Evolutionary conservation across 2,329 filamentous ascomycete genomes (phyloP).

Genomic region (Cytospora paraplurivora): DNA sequence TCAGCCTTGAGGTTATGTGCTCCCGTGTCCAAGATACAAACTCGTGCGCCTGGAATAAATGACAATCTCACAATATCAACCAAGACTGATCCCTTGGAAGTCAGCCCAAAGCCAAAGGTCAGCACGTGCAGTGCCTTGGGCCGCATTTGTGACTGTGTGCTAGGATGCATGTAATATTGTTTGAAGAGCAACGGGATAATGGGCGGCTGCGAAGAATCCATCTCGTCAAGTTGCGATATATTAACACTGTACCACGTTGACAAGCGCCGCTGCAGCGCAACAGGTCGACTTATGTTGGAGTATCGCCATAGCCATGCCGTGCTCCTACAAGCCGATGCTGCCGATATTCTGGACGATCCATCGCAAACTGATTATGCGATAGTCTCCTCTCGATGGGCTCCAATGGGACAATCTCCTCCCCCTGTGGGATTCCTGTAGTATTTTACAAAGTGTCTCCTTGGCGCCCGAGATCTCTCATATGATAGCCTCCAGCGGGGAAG

Average conservation of each 20-base stretch:
- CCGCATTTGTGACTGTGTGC: neutral
- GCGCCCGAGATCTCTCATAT: neutral
- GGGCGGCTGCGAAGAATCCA: neutral
- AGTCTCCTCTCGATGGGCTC: neutral
- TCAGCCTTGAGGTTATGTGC: conserved; percentile 10
- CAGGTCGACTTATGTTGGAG: neutral
- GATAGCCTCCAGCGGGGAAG: neutral
- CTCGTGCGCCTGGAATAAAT: neutral
- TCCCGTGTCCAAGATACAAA: conserved; percentile 1
- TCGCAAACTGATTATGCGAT: neutral
- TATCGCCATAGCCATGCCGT: neutral
- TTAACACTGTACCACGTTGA: neutral
- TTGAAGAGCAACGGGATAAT: neutral
- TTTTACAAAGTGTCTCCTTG: neutral
- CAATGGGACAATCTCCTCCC: neutral
- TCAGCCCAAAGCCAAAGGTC: neutral
- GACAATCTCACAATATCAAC: neutral
- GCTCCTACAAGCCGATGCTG: neutral
- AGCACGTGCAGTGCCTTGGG: neutral
- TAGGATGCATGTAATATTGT: neutral
- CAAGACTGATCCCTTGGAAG: neutral
- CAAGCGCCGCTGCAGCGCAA: neutral
- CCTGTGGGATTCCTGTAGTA: neutral
- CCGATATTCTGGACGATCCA: neutral
- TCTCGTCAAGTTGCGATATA: neutral